Evolutionary conservation across 2,329 filamentous ascomycete species (phyloP), one percentile per base, ranked within the genome.

Genomic region (Trichophyton mentagrophytes): DNA sequence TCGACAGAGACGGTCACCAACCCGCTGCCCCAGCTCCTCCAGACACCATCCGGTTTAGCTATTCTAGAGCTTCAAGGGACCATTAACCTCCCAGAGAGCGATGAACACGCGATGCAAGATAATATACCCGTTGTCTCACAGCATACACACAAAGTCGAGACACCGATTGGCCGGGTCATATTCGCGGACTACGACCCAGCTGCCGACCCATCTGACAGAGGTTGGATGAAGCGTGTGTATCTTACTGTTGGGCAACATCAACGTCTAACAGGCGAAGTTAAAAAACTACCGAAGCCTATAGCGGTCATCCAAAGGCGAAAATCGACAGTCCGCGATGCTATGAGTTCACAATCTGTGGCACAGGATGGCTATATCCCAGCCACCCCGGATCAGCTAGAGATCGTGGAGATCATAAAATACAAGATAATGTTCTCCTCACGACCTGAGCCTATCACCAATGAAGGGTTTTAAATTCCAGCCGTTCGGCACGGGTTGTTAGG

Each of bases 51-150:
- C 0, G 93, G 93, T 58, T 82, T 96, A 46, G 92, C 92, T 17
- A 80, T 99, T 53, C 79, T 99, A 61, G 93, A 97, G 76, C 83
- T 99, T 13, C 93, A 99, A 78, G 93, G 91, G 63, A 89, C 84
- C 13, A 86, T 99, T 75, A 92, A 95, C 72, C 78, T 90, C 0
- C 85, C 89, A 17, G 55, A 40, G 8, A 49, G 20, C 6, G 64
- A 75, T 1, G 66, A 70, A n/a, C 64, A 70, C 22, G 57, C 69
- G 3, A 63, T 74, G 40, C 63, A 62, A 20, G 61, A 44, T 7
- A 61, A 58, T 17, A 30, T 61, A 25, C 55, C 62, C 7, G 61
- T 66, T 59, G 8, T 63, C 56, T 57, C 61, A 42, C 57, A 60
- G 25, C 49, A 63, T 2, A 20, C 56, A 17, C 55, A 64, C 15